Evolutionary conservation across 2,329 filamentous ascomycete genomes (phyloP).

Genomic region (Alternaria brassicicola): DNA sequence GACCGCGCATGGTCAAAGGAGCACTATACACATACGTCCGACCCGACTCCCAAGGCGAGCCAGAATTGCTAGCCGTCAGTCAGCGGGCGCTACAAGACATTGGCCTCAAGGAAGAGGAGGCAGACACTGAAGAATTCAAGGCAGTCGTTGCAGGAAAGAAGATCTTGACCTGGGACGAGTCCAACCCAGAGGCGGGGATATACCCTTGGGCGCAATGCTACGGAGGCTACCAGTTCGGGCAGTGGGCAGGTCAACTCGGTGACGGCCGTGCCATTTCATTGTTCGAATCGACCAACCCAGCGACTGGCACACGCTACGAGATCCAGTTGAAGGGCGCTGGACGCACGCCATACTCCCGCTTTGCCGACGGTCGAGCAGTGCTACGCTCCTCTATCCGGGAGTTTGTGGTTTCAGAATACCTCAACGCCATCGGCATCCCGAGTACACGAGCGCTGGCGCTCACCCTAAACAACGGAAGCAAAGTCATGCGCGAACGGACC

Average conservation of each 20-base stretch:
- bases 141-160: conserved; percentile 81
- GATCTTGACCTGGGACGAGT: conserved; percentile 77
- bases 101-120: conserved; percentile 73
- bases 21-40: conserved; percentile 91
- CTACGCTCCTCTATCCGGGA: conserved; percentile 91
- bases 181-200: conserved; percentile 59
- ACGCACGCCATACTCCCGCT: conserved; percentile 90
- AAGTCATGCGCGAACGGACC: conserved; percentile 76
- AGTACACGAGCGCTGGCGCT: conserved; percentile 85
- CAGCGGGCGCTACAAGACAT: conserved; percentile 78
- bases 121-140: conserved; percentile 74
- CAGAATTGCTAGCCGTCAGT: conserved; percentile 83
- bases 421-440: conserved; percentile 85
- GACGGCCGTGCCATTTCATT: conserved; percentile 94
- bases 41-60: conserved; percentile 72
- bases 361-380: conserved; percentile 94
- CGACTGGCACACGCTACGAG: conserved; percentile 77
- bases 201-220: conserved; percentile 99
- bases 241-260: conserved; percentile 94
- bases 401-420: conserved; percentile 87
- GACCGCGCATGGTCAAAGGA: conserved; percentile 80
- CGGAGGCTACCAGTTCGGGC: conserved; percentile 73
- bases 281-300: conserved; percentile 83
- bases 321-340: conserved; percentile 94
- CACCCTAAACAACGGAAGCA: conserved; percentile 66